phyloP scores from a whole-genome alignment of 2,329 filamentous ascomycete species.

The Cytospora piceae region DNA sequence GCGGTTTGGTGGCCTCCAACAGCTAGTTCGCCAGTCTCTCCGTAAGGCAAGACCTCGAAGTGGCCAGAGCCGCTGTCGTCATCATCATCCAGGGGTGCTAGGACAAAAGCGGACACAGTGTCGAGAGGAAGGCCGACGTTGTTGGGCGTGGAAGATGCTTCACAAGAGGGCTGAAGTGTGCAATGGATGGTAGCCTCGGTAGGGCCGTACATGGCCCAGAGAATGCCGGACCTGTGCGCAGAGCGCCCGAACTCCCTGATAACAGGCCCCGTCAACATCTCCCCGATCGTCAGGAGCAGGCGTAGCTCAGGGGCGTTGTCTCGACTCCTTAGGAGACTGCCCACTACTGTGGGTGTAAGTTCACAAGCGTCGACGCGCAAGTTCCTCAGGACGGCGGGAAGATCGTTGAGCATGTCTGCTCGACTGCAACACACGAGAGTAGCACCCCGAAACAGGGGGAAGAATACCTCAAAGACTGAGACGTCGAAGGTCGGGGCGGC shows the following conservation, averaged over 20 bases:
- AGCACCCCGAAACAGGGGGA: conserved; percentile 73
- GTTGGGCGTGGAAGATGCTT: conserved; percentile 57
- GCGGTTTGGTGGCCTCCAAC: conserved; percentile 82
- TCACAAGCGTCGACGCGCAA: conserved; percentile 82
- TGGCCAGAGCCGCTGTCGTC: conserved; percentile 32
- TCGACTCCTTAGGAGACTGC: conserved; percentile 72
- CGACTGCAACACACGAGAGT: conserved; percentile 76
- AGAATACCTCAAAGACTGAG: conserved; percentile 94
- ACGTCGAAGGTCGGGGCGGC: conserved; percentile 93
- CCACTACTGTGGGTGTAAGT: conserved; percentile 85
- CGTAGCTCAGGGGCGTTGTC: conserved; percentile 68
- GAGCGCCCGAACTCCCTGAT: conserved; percentile 77
- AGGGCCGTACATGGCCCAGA: conserved; percentile 94
- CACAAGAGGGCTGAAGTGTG: conserved; percentile 70
- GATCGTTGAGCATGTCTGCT: conserved; percentile 71
- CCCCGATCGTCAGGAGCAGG: conserved; percentile 83
- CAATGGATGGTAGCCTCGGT: conserved; percentile 92
- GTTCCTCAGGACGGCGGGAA: conserved; percentile 66
- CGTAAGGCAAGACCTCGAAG: conserved; percentile 58
- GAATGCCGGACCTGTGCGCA: conserved; percentile 58
- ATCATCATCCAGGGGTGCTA: conserved; percentile 50
- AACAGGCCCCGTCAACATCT: conserved; percentile 83
- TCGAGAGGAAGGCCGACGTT: conserved; percentile 80
- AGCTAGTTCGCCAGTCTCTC: conserved; percentile 77
- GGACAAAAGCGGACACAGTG: conserved; percentile 78